Evolutionary conservation across 768 basidiomycete species (phyloP).

Genomic region (Russula earlei): DNA sequence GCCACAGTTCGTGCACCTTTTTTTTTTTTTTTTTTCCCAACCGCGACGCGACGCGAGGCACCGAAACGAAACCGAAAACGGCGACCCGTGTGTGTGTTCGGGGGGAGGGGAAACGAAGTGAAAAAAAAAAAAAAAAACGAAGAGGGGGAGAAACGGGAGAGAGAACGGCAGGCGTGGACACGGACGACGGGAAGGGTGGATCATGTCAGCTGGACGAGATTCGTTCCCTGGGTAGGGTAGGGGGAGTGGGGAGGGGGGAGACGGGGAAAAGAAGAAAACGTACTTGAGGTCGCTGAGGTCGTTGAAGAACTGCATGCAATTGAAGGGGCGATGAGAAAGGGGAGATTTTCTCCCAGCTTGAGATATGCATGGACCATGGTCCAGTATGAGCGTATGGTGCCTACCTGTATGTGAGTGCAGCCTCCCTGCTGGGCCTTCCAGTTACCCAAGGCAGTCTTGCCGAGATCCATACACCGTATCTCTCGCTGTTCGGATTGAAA

Average conservation of each 20-base stretch:
- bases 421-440: constrained; percentile 34
- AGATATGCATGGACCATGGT: constrained; percentile 3
- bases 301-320: constrained; percentile 30
- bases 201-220: no score
- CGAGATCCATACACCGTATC: constrained; percentile 37
- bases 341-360: constrained; percentile 4
- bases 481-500: constrained; percentile 28
- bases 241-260: no score
- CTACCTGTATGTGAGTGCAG: constrained; percentile 35
- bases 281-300: constrained; percentile 32
- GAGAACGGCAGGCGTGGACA: background rate
- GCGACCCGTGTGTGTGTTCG: no score
- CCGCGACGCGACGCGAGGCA: no score
- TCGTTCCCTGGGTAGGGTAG: no score
- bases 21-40: no score
- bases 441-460: constrained; percentile 31
- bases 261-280: no score
- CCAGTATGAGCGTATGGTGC: constrained; percentile 12
- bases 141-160: background rate
- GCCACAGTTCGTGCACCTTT: constrained; percentile 33
- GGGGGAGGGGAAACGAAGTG: background rate
- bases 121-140: background rate
- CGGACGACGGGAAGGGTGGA: no score
- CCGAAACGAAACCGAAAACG: no score
- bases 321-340: background rate